Conservation (phyloP, 305 asterid species). For the Solanum chacoense region DNA sequence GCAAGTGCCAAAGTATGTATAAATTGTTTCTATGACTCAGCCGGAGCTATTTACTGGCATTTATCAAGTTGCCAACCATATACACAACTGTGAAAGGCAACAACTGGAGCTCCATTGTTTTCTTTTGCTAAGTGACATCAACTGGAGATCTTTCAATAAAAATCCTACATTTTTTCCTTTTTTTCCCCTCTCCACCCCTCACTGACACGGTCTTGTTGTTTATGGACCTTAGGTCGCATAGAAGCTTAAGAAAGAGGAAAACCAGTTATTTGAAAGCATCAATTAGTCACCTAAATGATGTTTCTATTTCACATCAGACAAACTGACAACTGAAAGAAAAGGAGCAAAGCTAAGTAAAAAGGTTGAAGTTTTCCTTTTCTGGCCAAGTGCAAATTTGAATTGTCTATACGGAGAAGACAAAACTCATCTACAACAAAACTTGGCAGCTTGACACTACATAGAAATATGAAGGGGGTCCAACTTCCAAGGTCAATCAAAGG, state of each 20-base stretch:
- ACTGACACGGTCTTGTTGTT: neutral
- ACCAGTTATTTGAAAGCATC: neutral
- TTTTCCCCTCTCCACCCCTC: neutral
- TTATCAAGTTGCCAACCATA: neutral
- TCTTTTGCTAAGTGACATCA: neutral
- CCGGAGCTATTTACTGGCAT: neutral
- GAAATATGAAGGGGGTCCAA: neutral
- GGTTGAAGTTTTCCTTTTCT: neutral
- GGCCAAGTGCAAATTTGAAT: neutral
- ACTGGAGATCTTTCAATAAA: neutral
- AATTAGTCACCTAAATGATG: neutral
- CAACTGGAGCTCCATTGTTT: neutral
- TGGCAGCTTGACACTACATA: neutral
- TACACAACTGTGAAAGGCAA: neutral
- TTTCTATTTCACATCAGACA: neutral
- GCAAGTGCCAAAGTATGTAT: neutral
- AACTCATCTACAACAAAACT: neutral
- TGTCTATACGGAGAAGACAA: neutral
- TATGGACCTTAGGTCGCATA: neutral
- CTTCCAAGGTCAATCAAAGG: neutral
- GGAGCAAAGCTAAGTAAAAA: neutral
- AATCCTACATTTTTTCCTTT: neutral
- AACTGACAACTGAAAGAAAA: neutral
- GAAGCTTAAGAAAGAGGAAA: neutral
- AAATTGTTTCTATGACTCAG: neutral